These are phyloP conservation scores for Linanthus parryae DNA, from an alignment of 148 eudicot genomes.

Conservation along the genomic window DNA sequence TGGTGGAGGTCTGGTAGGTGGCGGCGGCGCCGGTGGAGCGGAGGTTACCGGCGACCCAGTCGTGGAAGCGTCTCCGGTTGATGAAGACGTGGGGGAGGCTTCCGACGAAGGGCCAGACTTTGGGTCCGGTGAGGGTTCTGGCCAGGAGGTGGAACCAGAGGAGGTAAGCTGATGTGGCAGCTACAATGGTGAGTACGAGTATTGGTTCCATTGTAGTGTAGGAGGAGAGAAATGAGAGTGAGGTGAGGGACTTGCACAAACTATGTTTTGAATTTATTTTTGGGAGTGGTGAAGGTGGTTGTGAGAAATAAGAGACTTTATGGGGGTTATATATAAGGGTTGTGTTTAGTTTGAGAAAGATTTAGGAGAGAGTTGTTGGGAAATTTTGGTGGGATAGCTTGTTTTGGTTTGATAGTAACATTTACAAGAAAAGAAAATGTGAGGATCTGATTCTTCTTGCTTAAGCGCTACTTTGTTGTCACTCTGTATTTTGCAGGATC, in stretches of 20 bases:
- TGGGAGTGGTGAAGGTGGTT: too few species aligned
- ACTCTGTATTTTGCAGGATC: too few species aligned
- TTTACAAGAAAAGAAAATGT: too few species aligned
- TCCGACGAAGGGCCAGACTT: slow-evolving; percentile 62
- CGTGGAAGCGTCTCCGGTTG: slow-evolving; percentile 64
- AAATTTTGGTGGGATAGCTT: too few species aligned
- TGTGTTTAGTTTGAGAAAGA: too few species aligned
- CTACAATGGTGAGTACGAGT: slow-evolving; percentile 24
- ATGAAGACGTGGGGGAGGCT: slow-evolving; percentile 52
- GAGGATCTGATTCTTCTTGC: too few species aligned
- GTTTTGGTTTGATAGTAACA: too few species aligned
- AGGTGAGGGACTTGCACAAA: background rate
- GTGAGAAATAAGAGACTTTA: too few species aligned
- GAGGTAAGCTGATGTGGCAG: slow-evolving; percentile 45
- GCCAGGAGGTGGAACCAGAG: slow-evolving; percentile 59
- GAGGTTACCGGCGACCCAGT: slow-evolving; percentile 72
- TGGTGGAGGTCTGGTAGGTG: slow-evolving; percentile 81
- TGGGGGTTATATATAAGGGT: too few species aligned
- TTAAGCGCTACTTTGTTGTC: too few species aligned
- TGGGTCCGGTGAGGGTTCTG: slow-evolving; percentile 47
- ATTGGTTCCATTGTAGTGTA: slow-evolving; percentile 34
- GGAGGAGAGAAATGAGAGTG: background rate
- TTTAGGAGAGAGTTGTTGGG: too few species aligned
- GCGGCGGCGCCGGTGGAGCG: slow-evolving; percentile 43
- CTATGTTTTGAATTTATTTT: too few species aligned